Percentiles rank a stretch among this genome's conserved stretches.
Evolutionary conservation across 768 basidiomycete genomes (phyloP).

Genomic region (Leccinum obscurum): DNA sequence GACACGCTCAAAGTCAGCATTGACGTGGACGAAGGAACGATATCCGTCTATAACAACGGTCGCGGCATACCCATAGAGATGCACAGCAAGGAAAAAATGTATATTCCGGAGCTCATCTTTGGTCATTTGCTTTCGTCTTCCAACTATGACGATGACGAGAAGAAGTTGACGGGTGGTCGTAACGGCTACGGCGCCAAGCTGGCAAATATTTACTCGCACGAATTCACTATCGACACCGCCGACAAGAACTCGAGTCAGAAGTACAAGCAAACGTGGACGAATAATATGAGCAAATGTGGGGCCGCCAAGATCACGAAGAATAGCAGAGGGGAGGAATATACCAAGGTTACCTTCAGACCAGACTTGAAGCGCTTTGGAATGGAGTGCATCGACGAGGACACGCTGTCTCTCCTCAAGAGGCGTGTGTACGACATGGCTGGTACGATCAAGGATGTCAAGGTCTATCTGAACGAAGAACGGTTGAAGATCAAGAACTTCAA

Average conservation of each 20-base stretch:
- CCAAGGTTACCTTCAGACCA: slow-evolving; percentile 89
- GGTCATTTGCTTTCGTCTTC: slow-evolving; percentile 92
- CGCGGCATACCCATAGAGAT: slow-evolving; percentile 96
- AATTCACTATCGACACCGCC: slow-evolving; percentile 95
- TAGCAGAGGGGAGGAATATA: slow-evolving; percentile 84
- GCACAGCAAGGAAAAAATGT: slow-evolving; percentile 89
- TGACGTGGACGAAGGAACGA: slow-evolving; percentile 77
- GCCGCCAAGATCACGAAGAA: slow-evolving; percentile 94
- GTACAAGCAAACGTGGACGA: slow-evolving; percentile 92
- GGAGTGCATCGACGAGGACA: slow-evolving; percentile 88
- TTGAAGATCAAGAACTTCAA: slow-evolving; percentile 95
- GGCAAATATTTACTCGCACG: slow-evolving; percentile 95
- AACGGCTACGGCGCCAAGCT: slow-evolving; percentile 99
- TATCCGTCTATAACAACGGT: slow-evolving; percentile 96
- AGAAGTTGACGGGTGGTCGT: slow-evolving; percentile 96
- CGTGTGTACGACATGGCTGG: slow-evolving; percentile 98
- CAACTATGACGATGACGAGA: slow-evolving; percentile 98
- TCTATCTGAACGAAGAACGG: slow-evolving; percentile 88
- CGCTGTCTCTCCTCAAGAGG: slow-evolving; percentile 82
- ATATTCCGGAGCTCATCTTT: slow-evolving; percentile 97
- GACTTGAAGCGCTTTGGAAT: slow-evolving; percentile 93
- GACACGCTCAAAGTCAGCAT: slow-evolving; percentile 88
- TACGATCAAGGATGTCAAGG: slow-evolving; percentile 91
- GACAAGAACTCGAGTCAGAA: slow-evolving; percentile 84
- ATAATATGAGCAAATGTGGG: slow-evolving; percentile 90